Conservation (phyloP, 2,329 filamentous ascomycete species). For the Talaromyces sp. region DNA sequence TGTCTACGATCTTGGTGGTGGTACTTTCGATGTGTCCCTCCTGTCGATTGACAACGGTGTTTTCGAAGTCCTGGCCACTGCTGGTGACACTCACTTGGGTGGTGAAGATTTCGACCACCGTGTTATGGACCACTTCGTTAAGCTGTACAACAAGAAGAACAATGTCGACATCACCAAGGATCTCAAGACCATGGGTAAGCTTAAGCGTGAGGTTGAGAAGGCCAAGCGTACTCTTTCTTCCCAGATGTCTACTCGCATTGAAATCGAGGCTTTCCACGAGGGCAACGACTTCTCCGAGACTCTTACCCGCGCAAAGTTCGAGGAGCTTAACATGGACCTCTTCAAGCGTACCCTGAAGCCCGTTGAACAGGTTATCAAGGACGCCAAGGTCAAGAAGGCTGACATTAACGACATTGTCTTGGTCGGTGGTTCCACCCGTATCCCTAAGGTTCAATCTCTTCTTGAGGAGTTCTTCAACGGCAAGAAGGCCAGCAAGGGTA, state of each 20-base stretch:
- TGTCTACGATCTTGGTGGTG: conserved; percentile 89
- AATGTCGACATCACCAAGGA: conserved; percentile 88
- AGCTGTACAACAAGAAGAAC: conserved; percentile 99
- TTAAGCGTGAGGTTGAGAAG: conserved; percentile 99
- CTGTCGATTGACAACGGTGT: conserved; percentile 87
- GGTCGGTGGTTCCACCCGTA: conserved; percentile 97
- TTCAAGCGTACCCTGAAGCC: conserved; percentile 99
- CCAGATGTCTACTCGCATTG: conserved; percentile 87
- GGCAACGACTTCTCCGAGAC: conserved; percentile 98
- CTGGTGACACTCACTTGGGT: conserved; percentile 95
- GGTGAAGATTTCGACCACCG: conserved; percentile 99
- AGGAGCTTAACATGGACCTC: conserved; percentile 97
- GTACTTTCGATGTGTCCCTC: conserved; percentile 91
- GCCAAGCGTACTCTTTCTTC: conserved; percentile 97
- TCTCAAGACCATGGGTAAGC: conserved; percentile 96
- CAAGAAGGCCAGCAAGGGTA: conserved; percentile 98
- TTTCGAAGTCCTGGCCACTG: conserved; percentile 90
- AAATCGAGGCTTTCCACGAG: conserved; percentile 95
- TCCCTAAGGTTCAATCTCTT: conserved; percentile 91
- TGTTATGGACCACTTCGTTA: conserved; percentile 92
- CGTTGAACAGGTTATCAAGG: conserved; percentile 97
- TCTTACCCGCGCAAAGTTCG: conserved; percentile 96
- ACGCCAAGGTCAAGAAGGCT: conserved; percentile 92
- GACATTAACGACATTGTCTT: conserved; percentile 96
- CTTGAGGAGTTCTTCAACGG: conserved; percentile 93